These are phyloP conservation scores for Solanum habrochaites DNA, from an alignment of 257 asterid genomes.

Conservation along the genomic window DNA sequence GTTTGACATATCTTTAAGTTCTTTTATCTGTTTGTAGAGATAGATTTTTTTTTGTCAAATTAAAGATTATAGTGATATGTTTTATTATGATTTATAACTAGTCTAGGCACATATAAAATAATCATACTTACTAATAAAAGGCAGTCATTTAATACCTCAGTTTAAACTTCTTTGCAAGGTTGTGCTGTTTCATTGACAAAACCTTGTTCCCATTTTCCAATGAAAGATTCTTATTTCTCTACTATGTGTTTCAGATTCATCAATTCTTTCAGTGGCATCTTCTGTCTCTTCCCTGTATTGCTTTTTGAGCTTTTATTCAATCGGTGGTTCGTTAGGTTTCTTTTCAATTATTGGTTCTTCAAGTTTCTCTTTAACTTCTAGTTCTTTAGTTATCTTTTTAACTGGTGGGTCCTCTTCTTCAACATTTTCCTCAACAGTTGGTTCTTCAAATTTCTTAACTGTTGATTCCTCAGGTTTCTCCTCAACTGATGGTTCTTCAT, in stretches of 20 bases:
- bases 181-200: neutral
- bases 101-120: neutral
- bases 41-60: neutral
- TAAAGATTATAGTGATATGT: too few relatives aligned
- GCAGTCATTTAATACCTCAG: neutral
- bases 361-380: neutral
- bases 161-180: neutral
- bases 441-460: neutral
- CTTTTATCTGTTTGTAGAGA: slow-evolving; percentile 1
- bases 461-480: neutral
- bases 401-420: neutral
- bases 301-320: neutral
- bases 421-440: neutral
- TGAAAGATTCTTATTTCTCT: neutral
- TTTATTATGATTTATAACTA: neutral
- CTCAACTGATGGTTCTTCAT: neutral
- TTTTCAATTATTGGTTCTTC: neutral
- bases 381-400: neutral
- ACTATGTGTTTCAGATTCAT: neutral
- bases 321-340: neutral
- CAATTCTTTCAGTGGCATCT: neutral
- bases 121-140: neutral
- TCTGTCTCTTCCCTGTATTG: neutral
- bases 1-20: neutral
- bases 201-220: neutral